These are phyloP conservation scores for Colletotrichum euphorbiae DNA, from an alignment of 2,329 filamentous ascomycete genomes.

Conservation along the genomic window DNA sequence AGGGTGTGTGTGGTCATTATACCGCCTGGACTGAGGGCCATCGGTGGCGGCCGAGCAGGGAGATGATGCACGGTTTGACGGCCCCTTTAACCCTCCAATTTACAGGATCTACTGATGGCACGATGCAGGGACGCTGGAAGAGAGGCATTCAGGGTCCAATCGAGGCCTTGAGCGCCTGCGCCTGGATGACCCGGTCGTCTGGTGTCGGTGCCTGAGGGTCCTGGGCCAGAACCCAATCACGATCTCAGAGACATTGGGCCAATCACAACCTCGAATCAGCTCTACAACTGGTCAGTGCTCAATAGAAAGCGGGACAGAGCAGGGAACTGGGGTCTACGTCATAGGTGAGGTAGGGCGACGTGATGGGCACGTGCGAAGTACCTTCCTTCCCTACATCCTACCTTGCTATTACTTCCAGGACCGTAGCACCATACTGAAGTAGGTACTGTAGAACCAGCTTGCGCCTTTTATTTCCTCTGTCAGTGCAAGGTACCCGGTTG, in stretches of 20 bases:
- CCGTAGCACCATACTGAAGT: too few relatives aligned
- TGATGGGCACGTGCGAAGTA: neutral
- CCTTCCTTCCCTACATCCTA: neutral
- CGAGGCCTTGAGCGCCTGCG: neutral
- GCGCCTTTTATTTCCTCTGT: neutral
- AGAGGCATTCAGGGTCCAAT: constrained; percentile 22
- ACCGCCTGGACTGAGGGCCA: neutral
- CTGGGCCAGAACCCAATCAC: constrained; percentile 16
- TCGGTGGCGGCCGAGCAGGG: too few relatives aligned
- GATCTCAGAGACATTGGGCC: neutral
- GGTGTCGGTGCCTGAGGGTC: constrained; percentile 16
- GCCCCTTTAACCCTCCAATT: neutral
- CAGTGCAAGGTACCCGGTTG: neutral
- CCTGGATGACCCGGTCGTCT: neutral
- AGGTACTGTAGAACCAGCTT: too few relatives aligned
- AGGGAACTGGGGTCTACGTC: constrained; percentile 13
- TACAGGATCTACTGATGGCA: neutral
- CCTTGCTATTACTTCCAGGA: too few relatives aligned
- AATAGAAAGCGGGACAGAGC: neutral
- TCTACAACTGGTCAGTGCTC: neutral
- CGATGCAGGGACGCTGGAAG: neutral
- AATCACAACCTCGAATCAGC: neutral
- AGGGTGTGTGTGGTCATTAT: constrained; percentile 7
- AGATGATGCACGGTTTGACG: neutral
- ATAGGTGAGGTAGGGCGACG: neutral